A percentile compares a stretch with the other conserved stretches of the same genome.
Evolutionary conservation across 805 yeast species (phyloP).

Genomic region (Sugiyamaella chiloensis): DNA sequence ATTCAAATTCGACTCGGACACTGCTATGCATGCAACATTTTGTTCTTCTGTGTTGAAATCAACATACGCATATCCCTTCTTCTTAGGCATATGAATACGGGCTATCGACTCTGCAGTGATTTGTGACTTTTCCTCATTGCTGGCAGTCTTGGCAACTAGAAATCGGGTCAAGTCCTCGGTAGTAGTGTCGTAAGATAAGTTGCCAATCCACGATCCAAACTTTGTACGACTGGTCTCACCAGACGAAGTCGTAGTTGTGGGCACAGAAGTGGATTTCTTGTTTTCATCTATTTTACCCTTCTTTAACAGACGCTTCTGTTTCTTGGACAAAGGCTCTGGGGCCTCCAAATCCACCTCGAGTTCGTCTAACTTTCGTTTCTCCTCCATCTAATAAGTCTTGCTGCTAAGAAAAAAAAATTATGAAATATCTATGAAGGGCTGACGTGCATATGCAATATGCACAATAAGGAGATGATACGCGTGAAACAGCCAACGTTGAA

Average conservation of each 20-base stretch:
- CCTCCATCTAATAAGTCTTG: conserved; percentile 1
- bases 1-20: conserved; percentile 70
- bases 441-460: no score
- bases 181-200: conserved; percentile 78
- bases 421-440: no score
- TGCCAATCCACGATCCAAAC: conserved; percentile 92
- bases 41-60: conserved; percentile 66
- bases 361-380: conserved; percentile 25
- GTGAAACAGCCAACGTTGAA: no score
- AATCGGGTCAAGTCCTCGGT: conserved; percentile 69
- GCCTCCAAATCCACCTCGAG: conserved; percentile 44
- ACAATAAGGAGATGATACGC: no score
- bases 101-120: conserved; percentile 45
- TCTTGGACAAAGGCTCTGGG: conserved; percentile 82
- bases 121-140: conserved; percentile 24
- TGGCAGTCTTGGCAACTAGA: conserved; percentile 49
- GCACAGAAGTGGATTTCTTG: conserved; percentile 38
- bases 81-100: conserved; percentile 78
- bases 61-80: conserved; percentile 77
- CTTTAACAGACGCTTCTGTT: conserved; percentile 82
- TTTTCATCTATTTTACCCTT: conserved; percentile 47
- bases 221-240: conserved; percentile 41
- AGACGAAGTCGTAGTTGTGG: conserved; percentile 35
- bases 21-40: conserved; percentile 56
- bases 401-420: background rate